Evolutionary conservation across 495 filamentous ascomycete genomes (phyloP), one percentile per base, ranked within the genome.

Genomic region (Podospora comata): DNA sequence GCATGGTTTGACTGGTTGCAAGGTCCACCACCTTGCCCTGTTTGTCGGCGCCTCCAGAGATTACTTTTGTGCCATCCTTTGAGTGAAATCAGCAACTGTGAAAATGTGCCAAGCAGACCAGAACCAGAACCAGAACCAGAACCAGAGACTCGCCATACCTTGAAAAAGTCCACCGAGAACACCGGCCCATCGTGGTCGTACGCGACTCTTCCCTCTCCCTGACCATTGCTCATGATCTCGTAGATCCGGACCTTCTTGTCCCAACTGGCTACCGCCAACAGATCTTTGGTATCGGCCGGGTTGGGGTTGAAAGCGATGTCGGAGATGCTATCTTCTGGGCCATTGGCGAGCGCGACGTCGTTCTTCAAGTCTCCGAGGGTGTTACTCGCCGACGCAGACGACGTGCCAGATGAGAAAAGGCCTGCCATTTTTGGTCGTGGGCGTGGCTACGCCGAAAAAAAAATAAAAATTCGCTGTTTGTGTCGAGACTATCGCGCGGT

Each of bases 181-280:
- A 93, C 89, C 13, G 92, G 91, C 32, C 82, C 89, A 65, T 91
- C 89, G 75, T 90, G 87, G 67, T 90, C 86, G 70, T 92, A 89
- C 62, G 89, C 74, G 23, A 88, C 88, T 73, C 90, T 92, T 55
- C 90, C 89, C 76, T 89, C 81, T 72, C 88, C 90, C 67, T 87
- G 84, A 16, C 90, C 90, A 66, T 86, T 85, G 28, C 80, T 79
- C 70, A 89, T 85, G 77, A 96, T 89, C 73, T 96, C 90, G 80
- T 96, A 97, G 71, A 96, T 91, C 70, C 91, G 90, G 66, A 94
- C 91, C 73, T 92, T 94, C 79, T 92, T 93, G 78, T 97, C 93
- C 93, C 93, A 97, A 60, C 91, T 94, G 34, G 92, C 82, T 26
- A 94, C 91, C 11, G 93, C 92, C 1, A 97, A 81, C 74, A 91